Evolutionary conservation across 2,329 filamentous ascomycete species (phyloP).

Genomic region (Colletotrichum euphorbiae): DNA sequence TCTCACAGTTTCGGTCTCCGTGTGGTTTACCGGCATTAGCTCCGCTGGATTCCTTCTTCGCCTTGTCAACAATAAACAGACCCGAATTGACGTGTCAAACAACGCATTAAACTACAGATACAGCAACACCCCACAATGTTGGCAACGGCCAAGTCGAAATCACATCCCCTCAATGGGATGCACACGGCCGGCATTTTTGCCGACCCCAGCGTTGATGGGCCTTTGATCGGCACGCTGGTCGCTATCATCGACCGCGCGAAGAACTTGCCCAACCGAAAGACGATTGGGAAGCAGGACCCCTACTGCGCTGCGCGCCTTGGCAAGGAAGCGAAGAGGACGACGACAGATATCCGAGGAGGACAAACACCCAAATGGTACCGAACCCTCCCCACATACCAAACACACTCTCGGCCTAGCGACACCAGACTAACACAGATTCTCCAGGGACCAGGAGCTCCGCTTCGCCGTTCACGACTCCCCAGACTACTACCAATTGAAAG

Average conservation of each 20-base stretch:
- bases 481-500: conserved; percentile 95
- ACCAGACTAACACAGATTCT: conserved; percentile 19
- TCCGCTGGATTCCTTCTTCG: not conserved
- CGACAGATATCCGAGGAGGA: conserved; percentile 91
- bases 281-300: conserved; percentile 98
- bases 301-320: conserved; percentile 94
- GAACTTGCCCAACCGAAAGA: conserved; percentile 96
- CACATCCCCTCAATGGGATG: conserved; percentile 68
- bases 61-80: not conserved
- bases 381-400: not conserved
- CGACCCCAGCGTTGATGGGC: conserved; percentile 93
- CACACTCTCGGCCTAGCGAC: not conserved
- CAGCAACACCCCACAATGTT: conserved; percentile 41
- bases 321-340: conserved; percentile 97
- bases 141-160: conserved; percentile 67
- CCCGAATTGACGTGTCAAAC: conserved; percentile 23
- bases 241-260: conserved; percentile 94
- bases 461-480: conserved; percentile 96
- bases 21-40: conserved; percentile 10
- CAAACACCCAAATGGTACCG: conserved; percentile 93
- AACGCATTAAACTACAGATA: conserved; percentile 1
- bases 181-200: conserved; percentile 95
- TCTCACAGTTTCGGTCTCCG: not conserved
- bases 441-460: conserved; percentile 95
- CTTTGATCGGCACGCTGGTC: conserved; percentile 92